These are phyloP conservation scores for Pterocarpus macrocarpus DNA, from an alignment of 306 rosid species.

Conservation along the genomic window DNA sequence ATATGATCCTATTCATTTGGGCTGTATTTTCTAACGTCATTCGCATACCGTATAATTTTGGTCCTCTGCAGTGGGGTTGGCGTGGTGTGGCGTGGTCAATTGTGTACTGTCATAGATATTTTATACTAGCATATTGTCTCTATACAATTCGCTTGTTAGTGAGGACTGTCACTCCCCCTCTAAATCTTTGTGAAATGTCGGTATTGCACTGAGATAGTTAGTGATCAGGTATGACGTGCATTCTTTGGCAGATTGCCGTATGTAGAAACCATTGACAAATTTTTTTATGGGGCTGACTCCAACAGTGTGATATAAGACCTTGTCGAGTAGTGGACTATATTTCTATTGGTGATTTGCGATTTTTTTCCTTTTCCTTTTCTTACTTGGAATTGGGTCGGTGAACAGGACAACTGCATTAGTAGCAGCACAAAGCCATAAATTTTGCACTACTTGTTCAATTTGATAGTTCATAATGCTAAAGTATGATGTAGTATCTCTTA, in stretches of 20 bases:
- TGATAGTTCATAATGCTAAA: constrained; percentile 26
- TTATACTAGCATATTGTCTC: neutral
- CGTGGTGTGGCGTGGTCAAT: neutral
- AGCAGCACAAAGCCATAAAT: constrained; percentile 15
- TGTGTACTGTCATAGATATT: neutral
- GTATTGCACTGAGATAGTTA: neutral
- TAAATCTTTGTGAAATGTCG: too few relatives aligned
- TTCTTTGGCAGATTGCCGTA: neutral
- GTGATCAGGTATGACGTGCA: neutral
- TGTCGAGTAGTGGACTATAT: neutral
- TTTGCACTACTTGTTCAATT: neutral
- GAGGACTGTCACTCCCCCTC: too few relatives aligned
- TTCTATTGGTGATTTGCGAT: neutral
- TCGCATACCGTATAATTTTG: neutral
- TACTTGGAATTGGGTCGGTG: neutral
- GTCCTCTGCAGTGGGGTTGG: neutral
- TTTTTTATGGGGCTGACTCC: neutral
- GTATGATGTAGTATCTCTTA: constrained; percentile 11
- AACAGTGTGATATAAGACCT: neutral
- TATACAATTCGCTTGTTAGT: too few relatives aligned
- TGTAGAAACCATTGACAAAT: neutral
- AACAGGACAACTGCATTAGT: neutral
- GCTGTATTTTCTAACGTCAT: neutral
- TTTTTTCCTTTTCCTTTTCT: too few relatives aligned
- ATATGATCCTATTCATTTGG: neutral